phyloP scores from a whole-genome alignment of 75 land plant species.

The Selaginella moellendorffii region DNA sequence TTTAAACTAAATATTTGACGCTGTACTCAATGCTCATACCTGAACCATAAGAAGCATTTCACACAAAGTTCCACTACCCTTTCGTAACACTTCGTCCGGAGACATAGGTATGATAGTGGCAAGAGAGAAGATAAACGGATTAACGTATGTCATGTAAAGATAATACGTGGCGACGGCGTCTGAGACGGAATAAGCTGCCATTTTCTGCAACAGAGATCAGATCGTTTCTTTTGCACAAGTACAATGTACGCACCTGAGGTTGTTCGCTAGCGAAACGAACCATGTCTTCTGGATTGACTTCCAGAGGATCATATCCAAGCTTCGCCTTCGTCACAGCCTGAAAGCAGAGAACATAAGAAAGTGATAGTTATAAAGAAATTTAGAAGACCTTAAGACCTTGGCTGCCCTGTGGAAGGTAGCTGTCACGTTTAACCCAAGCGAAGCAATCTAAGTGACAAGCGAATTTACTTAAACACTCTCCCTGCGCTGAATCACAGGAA shows the following conservation, averaged over 20 bases:
- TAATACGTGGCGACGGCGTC: conserved; percentile 98
- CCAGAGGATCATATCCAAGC: conserved; percentile 91
- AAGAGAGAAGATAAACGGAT: conserved; percentile 96
- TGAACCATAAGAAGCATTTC: conserved; percentile 99
- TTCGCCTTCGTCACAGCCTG: conserved; percentile 98
- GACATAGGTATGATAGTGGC: conserved; percentile 99
- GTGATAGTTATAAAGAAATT: not conserved
- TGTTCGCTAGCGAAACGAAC: conserved; percentile 83
- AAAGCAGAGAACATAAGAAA: not conserved
- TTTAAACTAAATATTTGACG: not conserved
- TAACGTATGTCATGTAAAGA: conserved; percentile 97
- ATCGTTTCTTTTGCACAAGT: not conserved
- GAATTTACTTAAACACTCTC: conserved; percentile 95
- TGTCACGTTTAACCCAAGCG: conserved; percentile 99
- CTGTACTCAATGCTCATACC: conserved; percentile 38
- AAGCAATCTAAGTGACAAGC: conserved; percentile 97
- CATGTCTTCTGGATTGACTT: conserved; percentile 99
- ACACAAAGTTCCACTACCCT: conserved; percentile 98
- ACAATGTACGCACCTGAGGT: conserved; percentile 56
- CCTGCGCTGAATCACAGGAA: conserved; percentile 59
- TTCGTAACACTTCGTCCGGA: conserved; percentile 94
- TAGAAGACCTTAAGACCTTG: conserved; percentile 80
- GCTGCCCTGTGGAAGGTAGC: conserved; percentile 97
- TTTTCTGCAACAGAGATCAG: conserved; percentile 43
- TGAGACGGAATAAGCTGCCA: conserved; percentile 99